These are phyloP conservation scores for Pseudogymnoascus sp. DNA, from an alignment of 2,329 filamentous ascomycete species.

Conservation along the genomic window DNA sequence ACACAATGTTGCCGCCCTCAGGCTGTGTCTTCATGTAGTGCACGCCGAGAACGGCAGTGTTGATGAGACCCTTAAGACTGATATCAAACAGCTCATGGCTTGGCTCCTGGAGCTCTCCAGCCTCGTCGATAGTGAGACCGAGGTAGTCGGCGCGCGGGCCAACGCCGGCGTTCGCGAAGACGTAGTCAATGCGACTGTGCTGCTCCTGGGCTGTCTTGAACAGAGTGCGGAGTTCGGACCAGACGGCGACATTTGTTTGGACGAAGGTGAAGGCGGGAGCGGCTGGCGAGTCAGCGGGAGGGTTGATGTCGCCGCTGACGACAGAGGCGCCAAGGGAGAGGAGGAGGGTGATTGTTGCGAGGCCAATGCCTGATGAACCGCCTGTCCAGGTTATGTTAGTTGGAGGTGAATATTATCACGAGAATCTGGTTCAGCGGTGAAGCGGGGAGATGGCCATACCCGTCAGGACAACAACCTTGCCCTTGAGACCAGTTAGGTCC, in stretches of 20 bases:
- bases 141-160: conserved; percentile 40
- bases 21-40: conserved; percentile 43
- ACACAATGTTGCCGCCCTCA: conserved; percentile 44
- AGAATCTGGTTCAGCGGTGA: background rate
- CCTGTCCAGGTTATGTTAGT: conserved; percentile 30
- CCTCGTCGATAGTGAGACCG: conserved; percentile 38
- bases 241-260: conserved; percentile 31
- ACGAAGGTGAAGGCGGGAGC: conserved; percentile 33
- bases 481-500: conserved; percentile 37
- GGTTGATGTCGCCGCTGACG: conserved; percentile 45
- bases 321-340: conserved; percentile 47
- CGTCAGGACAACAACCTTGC: conserved; percentile 46
- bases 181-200: conserved; percentile 20
- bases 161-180: conserved; percentile 45
- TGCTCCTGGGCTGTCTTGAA: conserved; percentile 42
- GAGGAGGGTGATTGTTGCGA: conserved; percentile 46
- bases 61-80: conserved; percentile 42
- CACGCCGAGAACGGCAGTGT: conserved; percentile 41
- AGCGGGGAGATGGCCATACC: conserved; percentile 29
- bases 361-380: conserved; percentile 53
- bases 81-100: conserved; percentile 38
- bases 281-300: conserved; percentile 27
- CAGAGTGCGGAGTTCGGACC: conserved; percentile 42
- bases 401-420: conserved; percentile 9
- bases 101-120: conserved; percentile 43